Evolutionary conservation across 495 filamentous ascomycete genomes (phyloP).

Genomic region (Penicillium malachiteum): DNA sequence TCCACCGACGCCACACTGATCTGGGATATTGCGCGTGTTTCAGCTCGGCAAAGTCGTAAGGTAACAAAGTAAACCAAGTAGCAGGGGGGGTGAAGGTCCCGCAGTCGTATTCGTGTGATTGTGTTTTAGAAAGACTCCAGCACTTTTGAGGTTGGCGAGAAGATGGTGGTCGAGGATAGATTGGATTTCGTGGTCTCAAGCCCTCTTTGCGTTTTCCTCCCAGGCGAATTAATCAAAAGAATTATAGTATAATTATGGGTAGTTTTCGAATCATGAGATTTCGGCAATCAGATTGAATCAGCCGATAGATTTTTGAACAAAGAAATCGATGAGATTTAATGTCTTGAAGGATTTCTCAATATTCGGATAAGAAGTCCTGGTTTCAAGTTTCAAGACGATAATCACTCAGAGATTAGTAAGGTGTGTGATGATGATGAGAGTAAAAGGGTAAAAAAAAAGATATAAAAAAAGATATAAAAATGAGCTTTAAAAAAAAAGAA

Average conservation of each 20-base stretch:
- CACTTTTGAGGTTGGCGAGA: background rate
- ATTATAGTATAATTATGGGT: slow-evolving; percentile 28
- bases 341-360: background rate
- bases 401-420: background rate
- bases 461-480: background rate
- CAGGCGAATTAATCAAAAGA: slow-evolving; percentile 27
- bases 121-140: background rate
- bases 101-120: slow-evolving; percentile 6
- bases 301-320: too few species aligned
- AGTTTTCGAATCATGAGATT: background rate
- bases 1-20: slow-evolving; percentile 24
- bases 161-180: slow-evolving; percentile 29
- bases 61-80: background rate
- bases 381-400: background rate
- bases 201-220: background rate
- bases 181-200: slow-evolving; percentile 16
- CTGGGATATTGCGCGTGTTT: slow-evolving; percentile 25
- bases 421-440: background rate
- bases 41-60: slow-evolving; percentile 11
- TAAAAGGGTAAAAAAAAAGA: background rate
- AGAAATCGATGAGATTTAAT: too few species aligned
- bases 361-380: background rate
- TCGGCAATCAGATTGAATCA: background rate
- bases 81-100: slow-evolving; percentile 1
- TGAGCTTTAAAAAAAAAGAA: slow-evolving; percentile 19